Evolutionary conservation across 495 filamentous ascomycete genomes (phyloP), one percentile per base, ranked within the genome.

Genomic region (Cetradonia linearis): DNA sequence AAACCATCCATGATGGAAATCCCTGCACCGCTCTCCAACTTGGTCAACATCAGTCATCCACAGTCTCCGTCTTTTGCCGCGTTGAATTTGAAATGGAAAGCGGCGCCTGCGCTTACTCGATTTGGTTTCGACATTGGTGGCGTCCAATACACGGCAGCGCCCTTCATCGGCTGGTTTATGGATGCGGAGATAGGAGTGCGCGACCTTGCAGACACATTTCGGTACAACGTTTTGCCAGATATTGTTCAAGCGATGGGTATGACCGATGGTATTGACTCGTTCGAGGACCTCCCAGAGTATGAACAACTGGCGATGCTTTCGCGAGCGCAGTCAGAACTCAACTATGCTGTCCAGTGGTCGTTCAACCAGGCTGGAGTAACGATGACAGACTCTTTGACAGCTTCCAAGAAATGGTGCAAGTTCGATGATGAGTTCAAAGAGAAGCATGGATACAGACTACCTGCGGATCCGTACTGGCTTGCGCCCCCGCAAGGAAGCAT

Each of bases 131-230:
- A 69, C 37, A 68, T 69, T 48, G 67, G 67, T 37, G 67, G 67
- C 14, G 63, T 66, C 8, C 67, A 69, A 56, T 69, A 69, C 37
- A 69, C 67, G 5, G 67, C 66, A 31, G 59, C 66, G 9, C 67
- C 67, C 20, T 69, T 69, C 59, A 60, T 68, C 9, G 67, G 67
- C 9, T 69, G 67, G 59, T 67, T 65, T 56, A 66, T 67, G 65
- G 65, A 67, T 47, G 65, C 65, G 16, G 65, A 67, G 46, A 67
- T 67, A 30, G 65, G 64, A 18, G 60, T 66, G 30, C 63, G 65
- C 4, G 50, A 67, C 31, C 56, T 67, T 7, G 63, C 64, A 10
- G 65, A 67, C 16, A 56, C 47, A 8, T 66, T 65, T 47, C 63
- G 65, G 16, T 67, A 66, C 42, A 66, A 67, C 27, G 55, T 48